phyloP scores from a whole-genome alignment of 306 rosid species.

The Pterocarpus santalinus region DNA sequence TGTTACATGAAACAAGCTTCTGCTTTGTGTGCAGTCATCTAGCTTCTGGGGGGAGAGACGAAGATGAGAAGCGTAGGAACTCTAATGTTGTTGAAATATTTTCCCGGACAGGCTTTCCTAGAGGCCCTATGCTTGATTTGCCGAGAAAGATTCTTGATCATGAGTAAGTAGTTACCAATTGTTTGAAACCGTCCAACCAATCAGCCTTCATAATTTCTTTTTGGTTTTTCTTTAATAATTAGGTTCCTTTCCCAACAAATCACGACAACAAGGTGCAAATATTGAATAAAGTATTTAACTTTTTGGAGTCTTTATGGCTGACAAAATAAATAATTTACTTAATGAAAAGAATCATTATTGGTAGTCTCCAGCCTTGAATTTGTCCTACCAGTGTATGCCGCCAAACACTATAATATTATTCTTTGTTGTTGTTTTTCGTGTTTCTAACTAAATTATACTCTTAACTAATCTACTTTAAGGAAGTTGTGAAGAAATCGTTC shows the following conservation, averaged over 20 bases:
- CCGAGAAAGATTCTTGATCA: slow-evolving; percentile 83
- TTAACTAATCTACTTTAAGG: slow-evolving; percentile 18
- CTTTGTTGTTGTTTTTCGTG: slow-evolving; percentile 19
- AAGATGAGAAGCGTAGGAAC: slow-evolving; percentile 78
- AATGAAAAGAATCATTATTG: slow-evolving; percentile 41
- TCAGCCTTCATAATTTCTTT: slow-evolving; percentile 10
- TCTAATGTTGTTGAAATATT: slow-evolving; percentile 78
- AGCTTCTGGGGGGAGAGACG: slow-evolving; percentile 86
- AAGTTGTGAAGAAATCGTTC: slow-evolving; percentile 35
- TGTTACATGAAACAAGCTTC: slow-evolving; percentile 77
- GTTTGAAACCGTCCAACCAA: slow-evolving; percentile 49
- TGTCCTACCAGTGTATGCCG: slow-evolving; percentile 51
- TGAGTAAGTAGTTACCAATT: slow-evolving; percentile 61
- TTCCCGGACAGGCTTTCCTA: slow-evolving; percentile 75
- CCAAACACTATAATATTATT: slow-evolving; percentile 46
- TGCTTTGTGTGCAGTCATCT: slow-evolving; percentile 92
- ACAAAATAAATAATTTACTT: slow-evolving; percentile 3
- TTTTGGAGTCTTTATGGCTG: slow-evolving; percentile 6
- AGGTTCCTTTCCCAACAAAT: slow-evolving; percentile 43
- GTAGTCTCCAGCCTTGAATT: slow-evolving; percentile 54
- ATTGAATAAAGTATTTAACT: slow-evolving; percentile 33
- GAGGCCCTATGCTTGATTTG: slow-evolving; percentile 68
- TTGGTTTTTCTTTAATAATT: slow-evolving; percentile 37
- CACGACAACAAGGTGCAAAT: slow-evolving; percentile 49
- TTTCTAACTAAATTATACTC: slow-evolving; percentile 19